phyloP scores from a whole-genome alignment of 176 grass and related monocot species.

The Musa itinerans region DNA sequence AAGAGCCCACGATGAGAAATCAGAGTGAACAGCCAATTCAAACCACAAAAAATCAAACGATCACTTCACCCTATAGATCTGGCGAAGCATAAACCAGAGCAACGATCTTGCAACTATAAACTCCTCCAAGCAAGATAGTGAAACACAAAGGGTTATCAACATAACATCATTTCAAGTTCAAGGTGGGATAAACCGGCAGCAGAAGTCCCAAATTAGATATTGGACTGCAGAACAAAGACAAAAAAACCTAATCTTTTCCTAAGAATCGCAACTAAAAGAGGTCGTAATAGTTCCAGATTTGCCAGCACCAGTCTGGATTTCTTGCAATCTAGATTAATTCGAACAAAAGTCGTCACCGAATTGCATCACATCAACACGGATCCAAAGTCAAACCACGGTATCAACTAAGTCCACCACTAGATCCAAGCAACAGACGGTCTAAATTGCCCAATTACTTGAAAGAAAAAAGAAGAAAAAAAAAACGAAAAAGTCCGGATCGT shows the following conservation, averaged over 20 bases:
- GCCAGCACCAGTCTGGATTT: not conserved
- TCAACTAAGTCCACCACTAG: not conserved
- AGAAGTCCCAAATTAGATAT: not conserved
- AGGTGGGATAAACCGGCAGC: not conserved
- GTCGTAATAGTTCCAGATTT: not conserved
- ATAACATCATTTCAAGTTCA: not conserved
- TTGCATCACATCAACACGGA: not conserved
- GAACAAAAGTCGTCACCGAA: not conserved
- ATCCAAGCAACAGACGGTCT: not conserved
- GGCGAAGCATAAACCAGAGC: not conserved
- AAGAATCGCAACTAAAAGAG: not conserved
- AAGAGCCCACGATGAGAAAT: not conserved
- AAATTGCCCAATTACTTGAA: not conserved
- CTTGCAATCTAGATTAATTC: not conserved
- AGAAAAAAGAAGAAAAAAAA: not conserved
- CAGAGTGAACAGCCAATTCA: not conserved
- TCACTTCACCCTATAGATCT: not conserved
- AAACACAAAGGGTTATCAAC: not conserved
- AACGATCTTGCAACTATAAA: not conserved
- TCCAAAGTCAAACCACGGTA: not conserved
- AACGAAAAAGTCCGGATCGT: not conserved
- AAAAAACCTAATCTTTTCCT: not conserved
- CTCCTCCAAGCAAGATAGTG: not conserved
- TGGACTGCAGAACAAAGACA: not conserved
- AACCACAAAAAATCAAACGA: not conserved